Evolutionary conservation across 2,329 filamentous ascomycete species (phyloP), one percentile per base, ranked within the genome.

Genomic region (Xylariaceae sp.): DNA sequence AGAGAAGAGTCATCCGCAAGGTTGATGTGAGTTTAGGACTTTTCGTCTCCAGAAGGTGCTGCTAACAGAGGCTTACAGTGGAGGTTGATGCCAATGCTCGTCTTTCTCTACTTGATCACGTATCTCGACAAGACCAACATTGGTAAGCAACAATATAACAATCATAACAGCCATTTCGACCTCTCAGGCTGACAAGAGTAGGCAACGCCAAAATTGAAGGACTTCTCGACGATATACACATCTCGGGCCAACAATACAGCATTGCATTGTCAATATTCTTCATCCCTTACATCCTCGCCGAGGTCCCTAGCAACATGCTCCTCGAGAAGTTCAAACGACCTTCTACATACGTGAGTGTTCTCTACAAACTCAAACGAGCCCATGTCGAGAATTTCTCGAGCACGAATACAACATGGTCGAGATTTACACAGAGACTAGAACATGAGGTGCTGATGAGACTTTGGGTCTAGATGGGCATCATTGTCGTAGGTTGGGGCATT

Each of bases 221-320:
- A 5, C 23, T 42, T 5, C 16, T 32, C 13, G 17, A 32, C 4
- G 32, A 30, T n/a, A 24, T 44, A n/a, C 19, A 33, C 23, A 43
- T 69, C 34, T 56, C 51, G 2, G 59, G 59, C 9, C 58, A 56
- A 5, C 38, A 52, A 29, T 53, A 51, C 35, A 47, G 45, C 35
- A 48, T 49, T 18, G 45, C 45, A 9, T 33, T 55, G 11, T 48
- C 46, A 8, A 47, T 56, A 16, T 50, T 57, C 32, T 54, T 53
- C 35, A 43, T 57, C 16, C 45, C 50, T 2, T 53, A 52, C 23
- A 41, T 55, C 18, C 35, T 49, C 13, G 43, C 43, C 29, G 56
- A 65, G 31, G 50, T 61, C 0, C 60, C 59, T 0, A 62, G 58
- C 32, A 64, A 65, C 37, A 56, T 63, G 47, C 33, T 64, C 2